phyloP scores from a whole-genome alignment of 257 asterid genomes.

The Capsicum rhomboideum region DNA sequence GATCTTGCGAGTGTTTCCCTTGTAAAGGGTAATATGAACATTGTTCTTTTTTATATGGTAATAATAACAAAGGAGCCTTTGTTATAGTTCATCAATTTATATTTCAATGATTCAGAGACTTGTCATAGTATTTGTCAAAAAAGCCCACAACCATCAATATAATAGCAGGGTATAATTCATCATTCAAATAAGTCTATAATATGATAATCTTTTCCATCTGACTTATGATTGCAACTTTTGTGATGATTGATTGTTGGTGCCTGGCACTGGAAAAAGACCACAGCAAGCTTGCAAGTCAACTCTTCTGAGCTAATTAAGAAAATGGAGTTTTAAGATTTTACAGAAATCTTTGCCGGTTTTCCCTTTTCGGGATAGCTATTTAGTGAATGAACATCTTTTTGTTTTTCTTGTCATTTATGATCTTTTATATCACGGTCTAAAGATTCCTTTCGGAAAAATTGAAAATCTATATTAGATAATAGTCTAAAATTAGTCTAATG shows the following conservation, averaged over 20 bases:
- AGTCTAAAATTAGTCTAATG: neutral
- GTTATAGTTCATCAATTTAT: no score
- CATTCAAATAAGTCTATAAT: no score
- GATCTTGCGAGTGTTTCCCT: neutral
- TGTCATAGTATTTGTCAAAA: no score
- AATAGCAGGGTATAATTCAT: no score
- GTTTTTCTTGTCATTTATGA: neutral
- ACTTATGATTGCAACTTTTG: neutral
- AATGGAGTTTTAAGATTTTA: no score
- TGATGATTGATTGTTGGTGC: neutral
- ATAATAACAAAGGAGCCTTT: neutral
- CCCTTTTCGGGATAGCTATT: neutral
- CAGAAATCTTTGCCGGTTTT: no score
- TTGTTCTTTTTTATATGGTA: neutral
- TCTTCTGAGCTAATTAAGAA: neutral
- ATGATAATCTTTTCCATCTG: no score
- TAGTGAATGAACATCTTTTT: neutral
- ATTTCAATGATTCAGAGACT: no score
- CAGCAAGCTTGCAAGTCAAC: neutral
- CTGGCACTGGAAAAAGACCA: neutral
- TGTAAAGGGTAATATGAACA: neutral
- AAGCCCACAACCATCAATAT: no score
- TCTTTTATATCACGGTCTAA: neutral
- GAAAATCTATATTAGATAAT: neutral
- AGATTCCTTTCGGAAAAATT: neutral